Conservation (phyloP, 352 stramenopile species). For the Proteromonas lacertae region DNA sequence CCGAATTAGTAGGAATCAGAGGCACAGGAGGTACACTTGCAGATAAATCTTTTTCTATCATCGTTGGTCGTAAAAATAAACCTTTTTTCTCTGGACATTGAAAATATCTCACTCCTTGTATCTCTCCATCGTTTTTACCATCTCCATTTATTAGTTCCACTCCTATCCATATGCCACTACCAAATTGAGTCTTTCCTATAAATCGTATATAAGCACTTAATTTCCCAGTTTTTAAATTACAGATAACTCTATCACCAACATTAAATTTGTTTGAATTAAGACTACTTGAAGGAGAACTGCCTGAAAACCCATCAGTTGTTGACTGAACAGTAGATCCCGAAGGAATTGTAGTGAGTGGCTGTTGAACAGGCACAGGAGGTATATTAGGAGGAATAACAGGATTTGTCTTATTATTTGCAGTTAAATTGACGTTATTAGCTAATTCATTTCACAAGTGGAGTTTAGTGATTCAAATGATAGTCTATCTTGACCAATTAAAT, state of each 20-base stretch:
- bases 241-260: too few species aligned
- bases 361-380: too few species aligned
- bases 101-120: conserved; percentile 1
- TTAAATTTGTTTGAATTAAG: background rate
- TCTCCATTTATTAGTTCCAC: background rate
- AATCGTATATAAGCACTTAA: conserved; percentile 1
- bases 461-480: too few species aligned
- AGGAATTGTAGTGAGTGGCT: too few species aligned
- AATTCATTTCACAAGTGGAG: too few species aligned
- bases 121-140: conserved; percentile 2
- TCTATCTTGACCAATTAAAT: too few species aligned
- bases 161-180: conserved; percentile 1
- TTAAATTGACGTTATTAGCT: too few species aligned
- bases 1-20: too few species aligned
- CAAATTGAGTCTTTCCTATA: conserved; percentile 1
- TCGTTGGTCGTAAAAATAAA: conserved; percentile 2
- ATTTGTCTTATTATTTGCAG: too few species aligned
- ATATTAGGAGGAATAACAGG: too few species aligned
- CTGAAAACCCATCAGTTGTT: background rate
- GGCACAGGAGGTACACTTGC: too few species aligned
- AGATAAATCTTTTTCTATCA: too few species aligned
- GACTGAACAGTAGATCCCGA: background rate
- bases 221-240: background rate
- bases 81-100: background rate
- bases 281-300: background rate